phyloP scores from a whole-genome alignment of 768 basidiomycete species.

The Lactarius psammicola region DNA sequence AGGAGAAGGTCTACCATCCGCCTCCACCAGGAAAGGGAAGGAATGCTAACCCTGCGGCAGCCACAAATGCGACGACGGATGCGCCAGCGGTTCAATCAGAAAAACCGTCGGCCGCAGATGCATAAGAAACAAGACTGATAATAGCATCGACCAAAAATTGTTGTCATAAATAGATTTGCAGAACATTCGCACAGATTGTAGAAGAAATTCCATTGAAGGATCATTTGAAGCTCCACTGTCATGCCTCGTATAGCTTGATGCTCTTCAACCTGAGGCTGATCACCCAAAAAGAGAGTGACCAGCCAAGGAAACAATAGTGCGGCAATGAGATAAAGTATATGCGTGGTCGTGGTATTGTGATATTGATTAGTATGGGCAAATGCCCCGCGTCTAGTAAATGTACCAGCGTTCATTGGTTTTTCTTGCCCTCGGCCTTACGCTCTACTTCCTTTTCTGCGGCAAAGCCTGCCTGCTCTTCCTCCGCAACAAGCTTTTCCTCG shows the following conservation, averaged over 20 bases:
- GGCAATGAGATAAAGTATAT: conserved; percentile 9
- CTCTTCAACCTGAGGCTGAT: background rate
- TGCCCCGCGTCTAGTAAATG: background rate
- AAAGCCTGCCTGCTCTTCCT: conserved; percentile 73
- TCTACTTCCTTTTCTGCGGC: conserved; percentile 58
- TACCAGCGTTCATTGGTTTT: conserved; percentile 16
- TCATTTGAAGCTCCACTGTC: background rate
- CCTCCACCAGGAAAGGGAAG: conserved; percentile 80
- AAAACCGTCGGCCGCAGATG: background rate
- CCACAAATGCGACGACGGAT: background rate
- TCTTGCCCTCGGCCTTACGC: conserved; percentile 29
- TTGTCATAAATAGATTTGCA: background rate
- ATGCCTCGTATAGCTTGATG: background rate
- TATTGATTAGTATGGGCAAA: background rate
- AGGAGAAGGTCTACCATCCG: conserved; percentile 83
- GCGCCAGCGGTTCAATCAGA: background rate
- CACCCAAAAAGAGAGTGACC: too few relatives aligned
- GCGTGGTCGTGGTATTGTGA: background rate
- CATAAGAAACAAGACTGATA: background rate
- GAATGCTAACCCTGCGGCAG: conserved; percentile 41
- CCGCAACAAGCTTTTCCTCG: conserved; percentile 61
- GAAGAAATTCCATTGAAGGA: background rate
- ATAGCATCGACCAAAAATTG: background rate
- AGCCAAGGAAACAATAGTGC: conserved; percentile 1
- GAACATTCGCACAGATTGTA: background rate